These are phyloP conservation scores for Apiotrichum gracile DNA, from an alignment of 1,284 basidiomycete species.

Conservation along the genomic window DNA sequence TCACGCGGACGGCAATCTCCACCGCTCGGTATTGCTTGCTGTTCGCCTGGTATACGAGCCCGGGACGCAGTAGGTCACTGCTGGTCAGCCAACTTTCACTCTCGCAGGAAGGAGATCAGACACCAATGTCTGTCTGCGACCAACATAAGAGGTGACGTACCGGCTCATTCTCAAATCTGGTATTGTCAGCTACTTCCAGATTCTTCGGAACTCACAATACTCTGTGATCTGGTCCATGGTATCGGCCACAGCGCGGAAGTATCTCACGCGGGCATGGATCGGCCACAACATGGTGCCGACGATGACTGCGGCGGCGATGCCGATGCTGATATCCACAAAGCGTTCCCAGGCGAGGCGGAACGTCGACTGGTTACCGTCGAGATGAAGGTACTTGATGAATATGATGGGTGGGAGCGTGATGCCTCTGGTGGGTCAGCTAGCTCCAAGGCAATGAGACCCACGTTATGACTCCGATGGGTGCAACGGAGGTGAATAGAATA, in stretches of 20 bases:
- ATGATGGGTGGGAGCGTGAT: conserved; percentile 48
- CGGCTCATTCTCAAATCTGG: conserved; percentile 42
- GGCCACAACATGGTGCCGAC: conserved; percentile 44
- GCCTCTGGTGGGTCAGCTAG: conserved; percentile 21
- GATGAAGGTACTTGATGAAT: conserved; percentile 45
- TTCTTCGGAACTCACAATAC: conserved; percentile 44
- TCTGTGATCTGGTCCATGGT: conserved; percentile 39
- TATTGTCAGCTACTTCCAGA: not conserved
- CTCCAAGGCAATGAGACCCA: conserved; percentile 17
- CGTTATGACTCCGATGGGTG: conserved; percentile 47
- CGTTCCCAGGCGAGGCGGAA: conserved; percentile 39
- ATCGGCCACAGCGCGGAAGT: conserved; percentile 40
- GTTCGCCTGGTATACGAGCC: conserved; percentile 36
- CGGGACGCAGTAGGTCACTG: conserved; percentile 37
- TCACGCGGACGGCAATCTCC: conserved; percentile 27
- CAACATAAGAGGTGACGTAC: too few species aligned
- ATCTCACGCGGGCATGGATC: conserved; percentile 45
- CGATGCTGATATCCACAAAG: conserved; percentile 42
- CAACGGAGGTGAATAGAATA: conserved; percentile 38
- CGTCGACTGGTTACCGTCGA: conserved; percentile 19
- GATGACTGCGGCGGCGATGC: conserved; percentile 45
- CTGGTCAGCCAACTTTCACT: too few species aligned
- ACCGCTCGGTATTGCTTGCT: conserved; percentile 31
- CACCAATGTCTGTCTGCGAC: too few species aligned
- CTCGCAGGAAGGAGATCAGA: too few species aligned